Conservation (phyloP, 2,329 filamentous ascomycete species). For the Penicillium italicum region DNA sequence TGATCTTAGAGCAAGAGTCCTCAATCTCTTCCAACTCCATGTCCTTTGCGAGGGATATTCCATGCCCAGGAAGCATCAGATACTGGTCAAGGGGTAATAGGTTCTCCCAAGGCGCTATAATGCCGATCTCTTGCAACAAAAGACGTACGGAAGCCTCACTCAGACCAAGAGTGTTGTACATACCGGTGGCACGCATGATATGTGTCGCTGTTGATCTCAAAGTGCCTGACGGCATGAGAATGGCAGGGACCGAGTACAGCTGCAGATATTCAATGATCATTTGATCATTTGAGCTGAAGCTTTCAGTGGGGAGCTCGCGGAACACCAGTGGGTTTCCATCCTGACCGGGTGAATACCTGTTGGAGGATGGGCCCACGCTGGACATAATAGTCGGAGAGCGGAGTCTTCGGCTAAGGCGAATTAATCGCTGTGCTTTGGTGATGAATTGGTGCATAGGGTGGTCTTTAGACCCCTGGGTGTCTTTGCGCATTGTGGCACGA, state of each 20-base stretch:
- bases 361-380: slow-evolving; percentile 41
- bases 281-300: slow-evolving; percentile 50
- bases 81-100: slow-evolving; percentile 50
- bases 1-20: slow-evolving; percentile 24
- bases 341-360: slow-evolving; percentile 27
- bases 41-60: slow-evolving; percentile 31
- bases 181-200: slow-evolving; percentile 54
- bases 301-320: slow-evolving; percentile 33
- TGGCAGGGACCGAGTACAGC: slow-evolving; percentile 47
- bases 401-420: slow-evolving; percentile 40
- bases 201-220: slow-evolving; percentile 52
- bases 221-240: slow-evolving; percentile 38
- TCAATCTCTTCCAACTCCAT: slow-evolving; percentile 31
- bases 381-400: slow-evolving; percentile 44
- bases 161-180: slow-evolving; percentile 49
- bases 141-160: slow-evolving; percentile 42
- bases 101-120: slow-evolving; percentile 58
- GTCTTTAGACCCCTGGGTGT: slow-evolving; percentile 22
- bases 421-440: slow-evolving; percentile 43
- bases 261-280: slow-evolving; percentile 56
- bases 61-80: slow-evolving; percentile 50
- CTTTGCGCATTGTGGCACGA: slow-evolving; percentile 26
- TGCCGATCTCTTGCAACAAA: slow-evolving; percentile 60
- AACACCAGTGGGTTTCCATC: slow-evolving; percentile 28
- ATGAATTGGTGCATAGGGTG: slow-evolving; percentile 45